Evolutionary conservation across 768 basidiomycete species (phyloP).

Genomic region (Gymnopilus junonius): DNA sequence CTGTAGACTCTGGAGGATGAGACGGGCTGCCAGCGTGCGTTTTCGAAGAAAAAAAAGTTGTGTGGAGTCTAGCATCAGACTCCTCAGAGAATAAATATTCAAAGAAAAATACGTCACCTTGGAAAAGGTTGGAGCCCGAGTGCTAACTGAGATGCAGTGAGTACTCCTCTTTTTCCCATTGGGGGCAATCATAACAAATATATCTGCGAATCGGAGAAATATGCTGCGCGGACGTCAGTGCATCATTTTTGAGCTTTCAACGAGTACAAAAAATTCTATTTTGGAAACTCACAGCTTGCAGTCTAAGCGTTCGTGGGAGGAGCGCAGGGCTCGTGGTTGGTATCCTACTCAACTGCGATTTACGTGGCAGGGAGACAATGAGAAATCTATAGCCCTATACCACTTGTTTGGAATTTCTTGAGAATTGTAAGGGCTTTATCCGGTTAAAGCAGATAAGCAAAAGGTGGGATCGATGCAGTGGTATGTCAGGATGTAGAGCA

Average conservation of each 20-base stretch:
- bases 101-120: not conserved
- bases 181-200: not conserved
- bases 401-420: not conserved
- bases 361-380: not conserved
- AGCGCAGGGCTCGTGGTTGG: not conserved
- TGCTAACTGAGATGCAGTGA: not conserved
- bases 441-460: too few species aligned
- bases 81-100: not conserved
- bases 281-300: not conserved
- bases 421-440: not conserved
- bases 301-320: not conserved
- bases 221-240: slow-evolving; percentile 11
- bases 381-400: not conserved
- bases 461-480: too few species aligned
- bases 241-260: not conserved
- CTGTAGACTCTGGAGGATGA: not conserved
- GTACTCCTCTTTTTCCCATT: not conserved
- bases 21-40: not conserved
- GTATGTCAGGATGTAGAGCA: too few species aligned
- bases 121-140: not conserved
- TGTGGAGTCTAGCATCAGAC: not conserved
- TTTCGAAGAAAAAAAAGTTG: not conserved
- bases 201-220: slow-evolving; percentile 12
- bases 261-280: not conserved
- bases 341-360: not conserved